Base-by-base conservation (phyloP, 331 rosid genomes). In the Quercus tomentella region DNA sequence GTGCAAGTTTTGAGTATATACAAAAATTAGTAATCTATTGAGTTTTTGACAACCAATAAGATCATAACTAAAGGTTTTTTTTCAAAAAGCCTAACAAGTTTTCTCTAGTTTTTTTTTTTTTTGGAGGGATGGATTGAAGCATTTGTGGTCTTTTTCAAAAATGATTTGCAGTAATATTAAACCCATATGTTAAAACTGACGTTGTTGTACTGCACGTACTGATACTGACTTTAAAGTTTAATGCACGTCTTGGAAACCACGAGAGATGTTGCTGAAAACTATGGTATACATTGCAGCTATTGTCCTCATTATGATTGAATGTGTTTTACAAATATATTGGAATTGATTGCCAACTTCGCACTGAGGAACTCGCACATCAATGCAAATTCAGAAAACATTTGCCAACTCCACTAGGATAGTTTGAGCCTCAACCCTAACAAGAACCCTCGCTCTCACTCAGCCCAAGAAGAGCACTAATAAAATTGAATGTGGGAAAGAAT, bases 341-440 rank as follows among this genome's bases (percentile, higher is more conserved):
- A 83, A 86, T 93, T 79, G 98, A 96, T 88, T 96, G 99, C 84
- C 93, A 91, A 85, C 98, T 96, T 8, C 91, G 98, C 85, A 98
- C 96, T 0, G 98, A 96, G 80, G 98, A 96, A 70, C 88, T 96
- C 11, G 98, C 96, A 78, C 94, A 91, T 75, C 94, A 31, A 31
- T 31, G 35, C 37, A 91, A 88, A 91, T 96, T 83, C 98, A 91
- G 91, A 93, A 89, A 87, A 96, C 99, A 78, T 96, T 94, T 82
- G 89, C 92, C 90, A 80, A 78, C 74, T 61, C 62, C 60, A 22
- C 74, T 63, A 69, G 11, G 31, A 62, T 35, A 6, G 30, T 68
- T 69, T 69, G 7, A 68, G 43, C 3, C 43, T 14, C 22, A n/a
- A 61, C n/a, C 61, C 75, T 56, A 25, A 69, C 71, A 49, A 63